Base-by-base conservation (phyloP, 208 protist species). In the Leishmania amazonensis region DNA sequence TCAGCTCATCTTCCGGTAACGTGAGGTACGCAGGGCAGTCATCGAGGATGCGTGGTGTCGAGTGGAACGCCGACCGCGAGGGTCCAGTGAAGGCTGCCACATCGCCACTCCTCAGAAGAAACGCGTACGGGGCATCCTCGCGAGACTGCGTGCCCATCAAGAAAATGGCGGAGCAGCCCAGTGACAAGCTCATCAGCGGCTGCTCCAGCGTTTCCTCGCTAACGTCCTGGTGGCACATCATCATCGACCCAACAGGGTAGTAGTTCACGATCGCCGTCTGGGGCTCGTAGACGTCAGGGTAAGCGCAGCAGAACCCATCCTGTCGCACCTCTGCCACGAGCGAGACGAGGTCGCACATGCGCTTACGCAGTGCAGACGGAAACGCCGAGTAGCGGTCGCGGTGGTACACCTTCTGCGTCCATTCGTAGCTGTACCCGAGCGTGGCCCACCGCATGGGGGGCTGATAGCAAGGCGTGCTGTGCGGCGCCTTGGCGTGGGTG, bases 191-290 rank as follows among this genome's bases (percentile, higher is more conserved):
- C 51, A 98, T 81, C 17, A 98, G 82, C 47, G 95, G 95, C 79
- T 95, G 91, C 51, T 91, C 76, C 45, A 97, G 73, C 68, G 79
- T 79, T 72, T 93, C 89, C 81, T 98, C 95, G 82, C 94, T 97
- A n/a, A 94, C 76, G 76, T 98, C 95, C 76, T 96, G 94, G 77
- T 98, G 95, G 73, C 88, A 94, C 95, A 98, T 98, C 91, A 98
- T 95, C 88, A 91, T 96, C 40, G 89, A 83, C 9, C 93, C 93
- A 0, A 96, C 93, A 15, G 94, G 91, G 85, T 93, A 98, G 88
- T 96, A 98, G 79, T 98, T 98, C 35, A 98, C 93, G 75, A 98
- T 97, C 35, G 91, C 88, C 1, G 95, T 95, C 79, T 98, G 95
- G 51, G 93, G 90, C 85, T 96, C 90, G 81, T 95, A 97, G n/a